Base-by-base conservation (phyloP, 2,329 filamentous ascomycete species). In the Hirsutella minnesotensis region DNA sequence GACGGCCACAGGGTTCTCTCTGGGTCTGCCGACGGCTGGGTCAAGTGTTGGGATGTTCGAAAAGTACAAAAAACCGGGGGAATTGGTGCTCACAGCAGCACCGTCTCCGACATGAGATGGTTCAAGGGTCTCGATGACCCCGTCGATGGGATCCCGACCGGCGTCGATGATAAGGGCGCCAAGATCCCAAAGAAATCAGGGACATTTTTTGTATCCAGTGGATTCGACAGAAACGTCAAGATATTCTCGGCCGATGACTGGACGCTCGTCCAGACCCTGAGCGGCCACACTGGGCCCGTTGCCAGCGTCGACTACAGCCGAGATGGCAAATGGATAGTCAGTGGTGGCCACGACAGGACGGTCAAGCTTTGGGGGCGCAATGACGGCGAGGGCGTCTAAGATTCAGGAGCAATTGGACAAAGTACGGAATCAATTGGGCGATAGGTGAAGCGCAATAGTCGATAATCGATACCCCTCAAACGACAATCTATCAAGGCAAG, bases 171-270 rank as follows among this genome's bases (percentile, higher is more conserved):
- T 15, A 79, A 82, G 51, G 82, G 80, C n/a, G 73, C 65, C 20
- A 73, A 68, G 46, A 58, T 76, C 38, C 89, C 89, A 10, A 90
- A 87, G 66, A 94, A 88, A 57, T 82, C 86, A 0, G 86, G 89
- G 38, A 94, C 89, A 0, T 95, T 95, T 63, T 83, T 98, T 51
- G 82, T 95, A 3, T 88, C 81, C 3, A 80, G 82, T 52, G 92
- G 92, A 0, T 96, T 96, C 57, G 92, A 98, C 66, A 87, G 85
- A 60, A 90, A 88, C 53, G 83, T 98, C 63, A 95, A 95, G 59
- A 75, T 98, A 51, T 96, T 94, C 64, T 95, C 88, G 7, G 88
- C 88, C 2, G 92, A 98, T 59, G 90, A 98, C 64, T 98, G 92
- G 89, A 82, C 85, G 1, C 66, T 94, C 45, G 79, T 89, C 47